Percentiles rank a stretch among this genome's conserved stretches.
Evolutionary conservation across 2,329 filamentous ascomycete species (phyloP).

Genomic region (Claviceps pazoutovae): DNA sequence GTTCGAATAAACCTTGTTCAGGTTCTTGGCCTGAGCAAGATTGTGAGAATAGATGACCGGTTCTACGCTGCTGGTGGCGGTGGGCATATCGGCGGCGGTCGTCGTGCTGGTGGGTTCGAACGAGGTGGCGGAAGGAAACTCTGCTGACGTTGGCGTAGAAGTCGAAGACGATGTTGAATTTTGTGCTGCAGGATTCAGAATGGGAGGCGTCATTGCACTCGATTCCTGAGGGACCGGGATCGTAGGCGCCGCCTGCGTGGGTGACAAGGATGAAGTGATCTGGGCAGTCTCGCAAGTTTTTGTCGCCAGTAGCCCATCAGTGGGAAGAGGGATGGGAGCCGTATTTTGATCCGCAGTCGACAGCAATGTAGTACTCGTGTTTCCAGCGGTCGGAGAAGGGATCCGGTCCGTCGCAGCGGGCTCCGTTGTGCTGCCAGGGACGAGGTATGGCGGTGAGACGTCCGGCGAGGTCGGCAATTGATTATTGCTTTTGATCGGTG

Average conservation of each 20-base stretch:
- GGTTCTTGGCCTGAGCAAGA: conserved; percentile 27
- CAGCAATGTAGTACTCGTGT: background rate
- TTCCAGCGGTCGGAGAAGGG: background rate
- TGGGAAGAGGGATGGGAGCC: too few species aligned
- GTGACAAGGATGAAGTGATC: too few species aligned
- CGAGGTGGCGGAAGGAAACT: conserved; percentile 5
- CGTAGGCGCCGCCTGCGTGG: too few species aligned
- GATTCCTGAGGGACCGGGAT: too few species aligned
- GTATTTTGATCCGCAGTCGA: background rate
- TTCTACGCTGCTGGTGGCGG: conserved; percentile 27
- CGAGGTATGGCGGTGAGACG: background rate
- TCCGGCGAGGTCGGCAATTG: background rate
- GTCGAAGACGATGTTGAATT: background rate
- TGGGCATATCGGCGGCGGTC: conserved; percentile 26
- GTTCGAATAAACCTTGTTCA: conserved; percentile 33
- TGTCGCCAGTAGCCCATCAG: too few species aligned
- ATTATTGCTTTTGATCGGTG: background rate
- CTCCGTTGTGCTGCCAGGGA: background rate
- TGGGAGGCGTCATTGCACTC: background rate
- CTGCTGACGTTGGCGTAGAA: background rate
- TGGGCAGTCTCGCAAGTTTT: too few species aligned
- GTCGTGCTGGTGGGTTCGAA: conserved; percentile 22
- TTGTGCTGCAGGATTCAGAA: background rate
- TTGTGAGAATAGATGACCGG: conserved; percentile 29
- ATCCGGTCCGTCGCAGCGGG: background rate